Base-by-base conservation (phyloP, 129 eudicot genomes). In the Logfia minima region DNA sequence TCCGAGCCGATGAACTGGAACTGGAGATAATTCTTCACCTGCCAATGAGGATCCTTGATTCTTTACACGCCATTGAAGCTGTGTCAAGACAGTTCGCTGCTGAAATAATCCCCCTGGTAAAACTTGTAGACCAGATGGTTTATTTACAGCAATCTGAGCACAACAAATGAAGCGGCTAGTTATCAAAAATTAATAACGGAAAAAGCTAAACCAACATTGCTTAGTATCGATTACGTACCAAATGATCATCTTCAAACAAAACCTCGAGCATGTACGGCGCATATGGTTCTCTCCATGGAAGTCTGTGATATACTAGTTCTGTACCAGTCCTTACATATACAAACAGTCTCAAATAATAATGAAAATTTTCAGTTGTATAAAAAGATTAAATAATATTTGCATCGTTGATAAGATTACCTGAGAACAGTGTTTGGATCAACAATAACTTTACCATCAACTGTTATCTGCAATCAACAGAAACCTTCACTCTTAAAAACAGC, bases 1-100 rank as follows among this genome's bases (percentile, higher is more conserved):
- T 68, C 99, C 97, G 60, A 94, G 97, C 32, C 97, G 90, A 85
- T 94, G 99, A 85, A 91, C 99, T 13, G 99, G 99, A 81, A 82
- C 97, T 65, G 90, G 93, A 70, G 90, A 81, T 14, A 68, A 75
- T 48, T 83, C 89, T 79, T 81, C 84, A 79, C 70, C 69, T 37
- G 66, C 80, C 66, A 76, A 72, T 60, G 89, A 81, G 16, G 67
- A 75, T 48, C 83, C 88, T 79, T 68, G 82, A 69, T 78, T 86
- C 55, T 84, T 72, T 19, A 86, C 69, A 79, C 35, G 87, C 99
- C 99, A 82, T 61, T 87, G 93, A 34, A 91, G 93, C 75, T 91
- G 97, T 70, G 92, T 86, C 79, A 91, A 80, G 68, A 91, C 92
- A 80, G 99, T 89, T 63, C 90, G 84, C 64, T 91, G 97, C 84